Evolutionary conservation across 108 stramenopile species (phyloP).

Genomic region (Cyclotella atomus): DNA sequence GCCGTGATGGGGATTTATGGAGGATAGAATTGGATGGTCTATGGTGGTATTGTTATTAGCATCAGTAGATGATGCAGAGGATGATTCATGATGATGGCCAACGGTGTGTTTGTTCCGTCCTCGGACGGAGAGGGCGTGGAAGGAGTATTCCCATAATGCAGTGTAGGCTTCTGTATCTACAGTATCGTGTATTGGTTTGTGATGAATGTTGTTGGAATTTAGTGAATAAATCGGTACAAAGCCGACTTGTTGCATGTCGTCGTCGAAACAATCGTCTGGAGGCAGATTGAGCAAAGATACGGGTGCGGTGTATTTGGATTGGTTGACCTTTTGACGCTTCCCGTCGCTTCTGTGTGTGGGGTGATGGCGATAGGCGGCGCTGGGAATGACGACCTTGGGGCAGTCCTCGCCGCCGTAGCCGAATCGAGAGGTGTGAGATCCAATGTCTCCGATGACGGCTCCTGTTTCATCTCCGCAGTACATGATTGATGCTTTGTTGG

Average conservation of each 20-base stretch:
- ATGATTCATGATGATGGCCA: conserved; percentile 36
- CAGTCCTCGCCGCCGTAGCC: conserved; percentile 90
- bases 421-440: conserved; percentile 79
- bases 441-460: conserved; percentile 86
- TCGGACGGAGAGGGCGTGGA: conserved; percentile 59
- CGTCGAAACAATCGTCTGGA: conserved; percentile 34
- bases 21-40: conserved; percentile 46
- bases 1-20: conserved; percentile 28
- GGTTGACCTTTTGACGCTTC: not conserved
- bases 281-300: conserved; percentile 44
- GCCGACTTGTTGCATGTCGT: conserved; percentile 20
- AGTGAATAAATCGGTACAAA: conserved; percentile 45
- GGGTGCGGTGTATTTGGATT: conserved; percentile 30
- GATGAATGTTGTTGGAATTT: conserved; percentile 30
- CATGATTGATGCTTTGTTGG: conserved; percentile 40
- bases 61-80: not conserved
- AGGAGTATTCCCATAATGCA: conserved; percentile 69
- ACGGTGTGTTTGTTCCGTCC: conserved; percentile 75
- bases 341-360: not conserved
- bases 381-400: conserved; percentile 73
- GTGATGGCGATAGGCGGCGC: conserved; percentile 43
- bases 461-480: conserved; percentile 94
- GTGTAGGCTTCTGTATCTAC: conserved; percentile 76
- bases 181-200: conserved; percentile 17
- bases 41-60: no score